Evolutionary conservation across 208 protist genomes (phyloP), one percentile per base, ranked within the genome.

Genomic region (Balamuthia mandrillaris): DNA sequence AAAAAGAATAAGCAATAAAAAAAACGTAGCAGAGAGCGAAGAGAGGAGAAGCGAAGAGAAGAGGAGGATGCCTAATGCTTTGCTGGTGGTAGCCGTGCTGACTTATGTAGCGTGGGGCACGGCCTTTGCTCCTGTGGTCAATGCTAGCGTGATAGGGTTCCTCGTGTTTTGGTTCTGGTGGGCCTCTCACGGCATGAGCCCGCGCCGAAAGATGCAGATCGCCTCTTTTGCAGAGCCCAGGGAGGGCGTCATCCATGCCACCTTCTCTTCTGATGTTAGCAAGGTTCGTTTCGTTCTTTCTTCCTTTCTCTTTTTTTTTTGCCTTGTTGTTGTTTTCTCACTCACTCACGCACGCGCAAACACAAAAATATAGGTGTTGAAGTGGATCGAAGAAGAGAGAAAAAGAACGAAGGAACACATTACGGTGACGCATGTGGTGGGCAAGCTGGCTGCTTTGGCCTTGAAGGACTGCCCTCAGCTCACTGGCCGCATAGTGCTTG

Each of bases 141-240:
- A 79, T 35, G 7, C 10, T 4, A n/a, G 24, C 18, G 27, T 79
- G 33, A 49, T 16, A 29, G 7, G 52, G 47, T 39, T 79, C 45
- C 44, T 79, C 27, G n/a, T 33, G 4, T 37, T 79, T 49, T 79
- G 70, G 70, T 54, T 58, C 70, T 79, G 70, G 70, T 79, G 70
- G 70, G 70, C 70, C 45, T 79, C 70, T 0, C 12, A 29, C 70
- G 70, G 70, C 70, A 79, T 79, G 70, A 2, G 29, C 45, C 6
- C 44, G 4, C 70, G 70, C 27, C 18, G 70, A 14, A 79, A 79
- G 70, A 27, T 79, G 3, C 70, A 79, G 60, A 54, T 79, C 47
- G 70, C 70, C 3, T 60, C 70, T 3, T 79, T 42, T 42, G 27
- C 33, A 18, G 70, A 79, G 47, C 70, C 70, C 29, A 37, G 7